Percentiles rank a stretch among this genome's conserved stretches.
These are phyloP conservation scores for Trametes punicea DNA, from an alignment of 768 basidiomycete genomes.

Conservation along the genomic window DNA sequence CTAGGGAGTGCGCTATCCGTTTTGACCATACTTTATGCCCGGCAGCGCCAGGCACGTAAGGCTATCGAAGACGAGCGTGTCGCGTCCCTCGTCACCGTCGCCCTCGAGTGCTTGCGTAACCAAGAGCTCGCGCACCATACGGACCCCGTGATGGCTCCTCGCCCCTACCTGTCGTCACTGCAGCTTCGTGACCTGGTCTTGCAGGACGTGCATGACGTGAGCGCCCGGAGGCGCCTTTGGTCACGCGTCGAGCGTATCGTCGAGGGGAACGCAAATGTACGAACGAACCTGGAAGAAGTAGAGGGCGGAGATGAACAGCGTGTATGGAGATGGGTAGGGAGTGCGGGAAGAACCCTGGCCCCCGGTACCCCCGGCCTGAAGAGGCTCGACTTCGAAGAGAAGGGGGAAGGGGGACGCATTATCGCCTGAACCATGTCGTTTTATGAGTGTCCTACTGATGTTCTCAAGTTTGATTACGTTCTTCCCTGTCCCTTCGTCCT, in stretches of 20 bases:
- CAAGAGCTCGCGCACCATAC: constrained; percentile 81
- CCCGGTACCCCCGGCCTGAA: constrained; percentile 18
- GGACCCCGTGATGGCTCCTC: constrained; percentile 71
- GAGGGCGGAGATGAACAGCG: constrained; percentile 83
- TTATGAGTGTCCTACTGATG: neutral
- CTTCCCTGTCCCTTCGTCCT: neutral
- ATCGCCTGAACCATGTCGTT: constrained; percentile 13
- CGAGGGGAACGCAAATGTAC: constrained; percentile 88
- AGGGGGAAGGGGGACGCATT: constrained; percentile 12
- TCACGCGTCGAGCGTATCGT: constrained; percentile 79
- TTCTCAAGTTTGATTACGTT: neutral
- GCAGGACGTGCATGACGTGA: constrained; percentile 74
- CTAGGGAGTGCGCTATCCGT: constrained; percentile 23
- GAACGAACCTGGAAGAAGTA: constrained; percentile 79
- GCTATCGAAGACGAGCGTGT: constrained; percentile 62
- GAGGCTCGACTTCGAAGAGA: constrained; percentile 8
- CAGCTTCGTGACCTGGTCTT: constrained; percentile 87
- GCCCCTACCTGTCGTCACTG: constrained; percentile 77
- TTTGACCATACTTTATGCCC: constrained; percentile 24
- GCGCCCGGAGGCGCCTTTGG: constrained; percentile 69
- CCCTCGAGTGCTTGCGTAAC: constrained; percentile 74
- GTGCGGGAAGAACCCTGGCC: constrained; percentile 27
- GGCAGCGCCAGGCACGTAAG: constrained; percentile 46
- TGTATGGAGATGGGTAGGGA: constrained; percentile 92
- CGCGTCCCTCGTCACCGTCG: constrained; percentile 71